A percentile compares a stretch with the other conserved stretches of the same genome.
Evolutionary conservation across 352 stramenopile genomes (phyloP).

Genomic region (Thraustochytrium sp.): DNA sequence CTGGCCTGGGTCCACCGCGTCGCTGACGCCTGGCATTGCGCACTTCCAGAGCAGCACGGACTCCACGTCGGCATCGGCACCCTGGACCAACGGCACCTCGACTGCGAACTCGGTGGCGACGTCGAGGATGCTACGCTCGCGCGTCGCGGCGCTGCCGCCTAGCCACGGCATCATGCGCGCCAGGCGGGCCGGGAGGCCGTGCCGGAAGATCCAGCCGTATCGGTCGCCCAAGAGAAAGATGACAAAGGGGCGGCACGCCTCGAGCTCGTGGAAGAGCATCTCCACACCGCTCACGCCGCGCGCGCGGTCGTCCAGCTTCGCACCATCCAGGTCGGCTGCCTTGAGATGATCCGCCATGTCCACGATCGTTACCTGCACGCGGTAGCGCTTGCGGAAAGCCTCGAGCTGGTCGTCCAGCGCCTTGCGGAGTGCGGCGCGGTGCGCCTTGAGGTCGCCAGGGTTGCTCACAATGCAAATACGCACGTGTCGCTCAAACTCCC

Average conservation of each 20-base stretch:
- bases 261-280: conserved; percentile 19
- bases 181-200: not conserved
- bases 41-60: not conserved
- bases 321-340: not conserved
- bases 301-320: not conserved
- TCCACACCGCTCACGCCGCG: not conserved
- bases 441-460: not conserved
- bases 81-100: not conserved
- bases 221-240: not conserved
- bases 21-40: not conserved
- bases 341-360: not conserved
- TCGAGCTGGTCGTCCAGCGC: not conserved
- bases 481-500: not conserved
- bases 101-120: not conserved
- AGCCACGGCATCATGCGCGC: conserved; percentile 1
- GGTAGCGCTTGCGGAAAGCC: not conserved
- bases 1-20: not conserved
- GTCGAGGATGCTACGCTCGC: not conserved
- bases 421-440: not conserved
- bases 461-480: not conserved
- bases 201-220: conserved; percentile 1
- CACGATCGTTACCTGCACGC: not conserved
- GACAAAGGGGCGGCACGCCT: conserved; percentile 20
- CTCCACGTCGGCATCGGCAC: not conserved
- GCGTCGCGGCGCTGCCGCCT: not conserved